Percentiles rank a stretch among this genome's conserved stretches.
These are phyloP conservation scores for Williopsis jadinii DNA, from an alignment of 1,139 yeast species.

Conservation along the genomic window DNA sequence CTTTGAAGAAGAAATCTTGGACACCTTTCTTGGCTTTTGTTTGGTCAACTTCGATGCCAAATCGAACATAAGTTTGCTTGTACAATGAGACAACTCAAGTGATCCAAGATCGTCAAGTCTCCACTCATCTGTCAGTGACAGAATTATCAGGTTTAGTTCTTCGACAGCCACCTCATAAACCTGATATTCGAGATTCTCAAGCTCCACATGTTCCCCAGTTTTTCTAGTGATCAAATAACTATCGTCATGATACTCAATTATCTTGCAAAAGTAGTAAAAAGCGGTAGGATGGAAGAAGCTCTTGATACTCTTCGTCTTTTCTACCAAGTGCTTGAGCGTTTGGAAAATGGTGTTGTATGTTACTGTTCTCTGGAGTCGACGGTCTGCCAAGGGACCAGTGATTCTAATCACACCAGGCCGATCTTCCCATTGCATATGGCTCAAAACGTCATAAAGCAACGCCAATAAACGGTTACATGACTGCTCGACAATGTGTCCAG, in stretches of 20 bases:
- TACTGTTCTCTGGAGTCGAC: background rate
- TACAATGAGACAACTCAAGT: too few species aligned
- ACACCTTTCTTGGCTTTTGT: too few species aligned
- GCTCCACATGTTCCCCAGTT: slow-evolving; percentile 62
- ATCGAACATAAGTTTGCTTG: too few species aligned
- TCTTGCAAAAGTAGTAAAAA: slow-evolving; percentile 4
- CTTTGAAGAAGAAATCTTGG: slow-evolving; percentile 31
- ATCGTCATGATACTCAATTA: slow-evolving; percentile 41
- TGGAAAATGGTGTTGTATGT: slow-evolving; percentile 55
- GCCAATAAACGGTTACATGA: slow-evolving; percentile 40
- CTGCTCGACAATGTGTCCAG: slow-evolving; percentile 32
- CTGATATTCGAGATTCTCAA: slow-evolving; percentile 44
- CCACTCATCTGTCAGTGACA: too few species aligned
- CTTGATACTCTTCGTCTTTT: slow-evolving; percentile 27
- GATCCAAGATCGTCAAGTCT: too few species aligned
- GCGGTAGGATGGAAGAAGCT: slow-evolving; percentile 20
- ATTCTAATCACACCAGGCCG: too few species aligned
- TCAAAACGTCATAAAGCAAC: background rate
- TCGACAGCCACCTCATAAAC: slow-evolving; percentile 22
- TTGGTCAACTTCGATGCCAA: too few species aligned
- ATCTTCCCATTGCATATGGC: background rate
- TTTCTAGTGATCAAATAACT: slow-evolving; percentile 50
- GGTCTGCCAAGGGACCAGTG: background rate
- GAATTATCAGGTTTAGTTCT: too few species aligned
- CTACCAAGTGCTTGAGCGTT: slow-evolving; percentile 39